Base-by-base conservation (phyloP, 148 eudicot species). In the Camellia sinensis region DNA sequence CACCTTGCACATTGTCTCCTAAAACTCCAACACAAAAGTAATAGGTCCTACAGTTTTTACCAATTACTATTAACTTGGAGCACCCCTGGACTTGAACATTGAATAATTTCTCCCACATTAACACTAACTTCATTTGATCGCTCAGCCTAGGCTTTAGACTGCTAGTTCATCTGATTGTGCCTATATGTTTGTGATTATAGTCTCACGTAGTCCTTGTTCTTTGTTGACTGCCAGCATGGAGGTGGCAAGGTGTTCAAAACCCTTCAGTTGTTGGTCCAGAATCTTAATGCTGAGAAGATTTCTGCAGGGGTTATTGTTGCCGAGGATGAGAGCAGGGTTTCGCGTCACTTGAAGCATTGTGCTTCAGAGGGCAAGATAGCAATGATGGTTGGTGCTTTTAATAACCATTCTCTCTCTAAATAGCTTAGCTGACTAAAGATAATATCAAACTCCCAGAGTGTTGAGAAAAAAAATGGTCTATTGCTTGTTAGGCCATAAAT, bases 261-360 rank as follows among this genome's bases (percentile, higher is more conserved):
- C 73, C 86, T 93, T 43, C 97, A 89, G 56, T 77, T 87, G 87
- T 71, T 95, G 88, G 87, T 91, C 76, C 89, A 88, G 77, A 81
- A 87, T 83, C 84, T 88, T 57, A 85, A 90, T 68, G 78, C 85
- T 60, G 84, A 84, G 54, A 89, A 77, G 83, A 87, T 92, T 53
- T 82, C 86, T 67, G 67, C 72, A 5, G 98, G 89, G 65, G 85
- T 70, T 69, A 82, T 95, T 71, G 82, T 92, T 81, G 82, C 85
- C n/a, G 95, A 90, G 80, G 89, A 90, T 76, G 92, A 91, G 74
- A 85, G 84, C 79, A 79, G 81, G 63, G 88, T 89, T 66, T 87
- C 94, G 7, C 94, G 97, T 71, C 95, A 92, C 88, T 81, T 94
- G 82, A 92, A 87, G 78, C 88, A 91, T 74, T 95, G 91, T 86